Base-by-base conservation (phyloP, 495 filamentous ascomycete species). In the Pyrenula massariospora region DNA sequence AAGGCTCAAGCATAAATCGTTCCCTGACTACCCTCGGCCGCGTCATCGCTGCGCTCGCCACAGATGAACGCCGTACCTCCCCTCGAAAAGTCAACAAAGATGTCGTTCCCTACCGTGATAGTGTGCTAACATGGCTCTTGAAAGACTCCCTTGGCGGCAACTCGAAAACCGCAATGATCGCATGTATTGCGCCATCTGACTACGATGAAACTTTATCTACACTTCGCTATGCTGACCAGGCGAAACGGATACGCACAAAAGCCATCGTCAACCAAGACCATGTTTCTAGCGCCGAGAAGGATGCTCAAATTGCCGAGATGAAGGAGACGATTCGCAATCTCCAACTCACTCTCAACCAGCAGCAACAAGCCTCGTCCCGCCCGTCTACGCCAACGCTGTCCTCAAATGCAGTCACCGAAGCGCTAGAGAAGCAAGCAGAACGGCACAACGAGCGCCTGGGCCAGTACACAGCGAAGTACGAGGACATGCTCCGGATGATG, bases 1-100 rank as follows among this genome's bases (percentile, higher is more conserved):
- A 99, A 71, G 93, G 93, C 23, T 90, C 87, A 58, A 96, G 96
- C 65, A 98, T 98, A 76, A 98, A 98, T 77, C 95, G 97, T 67
- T 97, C 93, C 8, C 80, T 98, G 12, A 96, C 94, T 3, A 98
- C 94, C 0, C 78, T 98, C 10, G 93, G 93, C 2, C 85, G 93
- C 50, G 93, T 98, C 52, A 98, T 98, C 67, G 93, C 92, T n/a
- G 92, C 93, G 2, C 77, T 98, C 15, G 91, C 93, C 21, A 8
- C 31, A 5, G 91, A 95, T 65, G 86, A 88, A 0, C 85, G 85
- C 61, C 76, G 82, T 54, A 63, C 68, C 22, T 63, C 66, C 31
- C 72, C 73, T 50, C 73, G 65, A 56, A 76, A 73, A 61, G 74
- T 78, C 56, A 77, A 73, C 58, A 85, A 83, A 61, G 88, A 84